Evolutionary conservation across 108 stramenopile genomes (phyloP), one percentile per base, ranked within the genome.

Genomic region (Cylindrotheca closterium): DNA sequence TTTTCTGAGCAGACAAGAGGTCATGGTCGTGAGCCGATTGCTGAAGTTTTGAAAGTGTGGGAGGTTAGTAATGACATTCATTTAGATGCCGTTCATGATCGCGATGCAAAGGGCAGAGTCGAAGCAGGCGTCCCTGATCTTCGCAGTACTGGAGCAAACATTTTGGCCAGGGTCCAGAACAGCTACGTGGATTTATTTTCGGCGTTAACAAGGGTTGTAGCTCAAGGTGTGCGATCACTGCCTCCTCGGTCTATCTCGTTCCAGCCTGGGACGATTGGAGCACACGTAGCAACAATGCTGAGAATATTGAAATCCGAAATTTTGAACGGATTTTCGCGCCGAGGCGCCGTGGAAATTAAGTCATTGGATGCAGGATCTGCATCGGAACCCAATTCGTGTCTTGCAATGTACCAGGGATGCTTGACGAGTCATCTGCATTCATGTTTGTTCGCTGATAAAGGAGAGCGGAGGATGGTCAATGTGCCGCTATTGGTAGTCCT

Each of bases 1-100:
- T 66, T 98, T 17, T 96, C 95, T 12, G 97, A 98, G 76, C 78
- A 85, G 55, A 89, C 93, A 7, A 86, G 96, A 15, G 94, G 96
- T 31, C 89, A 89, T 67, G 93, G 88, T 0, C 83, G 92, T 25
- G 94, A 96, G 60, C 92, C 95, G 19, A 95, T 98, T 53, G 87
- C 92, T n/a, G 96, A 96, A 82, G 77, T 96, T 12, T 48, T 98
- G 33, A 65, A 71, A 23, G 80, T 96, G 12, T 79, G 78, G 78
- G 51, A 55, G 42, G 50, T 33, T 25, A 30, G 48, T 2, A 47
- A 30, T 15, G 67, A 67, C 18, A n/a, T n/a, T n/a, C n/a, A n/a
- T n/a, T 29, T 51, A 3, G 31, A 34, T n/a, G 30, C 22, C 3
- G 48, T 12, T 7, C 17, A 64, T n/a, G 32, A 32, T 3, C 31